phyloP scores from a whole-genome alignment of 2,329 filamentous ascomycete genomes.

The Aschersonia sp. region DNA sequence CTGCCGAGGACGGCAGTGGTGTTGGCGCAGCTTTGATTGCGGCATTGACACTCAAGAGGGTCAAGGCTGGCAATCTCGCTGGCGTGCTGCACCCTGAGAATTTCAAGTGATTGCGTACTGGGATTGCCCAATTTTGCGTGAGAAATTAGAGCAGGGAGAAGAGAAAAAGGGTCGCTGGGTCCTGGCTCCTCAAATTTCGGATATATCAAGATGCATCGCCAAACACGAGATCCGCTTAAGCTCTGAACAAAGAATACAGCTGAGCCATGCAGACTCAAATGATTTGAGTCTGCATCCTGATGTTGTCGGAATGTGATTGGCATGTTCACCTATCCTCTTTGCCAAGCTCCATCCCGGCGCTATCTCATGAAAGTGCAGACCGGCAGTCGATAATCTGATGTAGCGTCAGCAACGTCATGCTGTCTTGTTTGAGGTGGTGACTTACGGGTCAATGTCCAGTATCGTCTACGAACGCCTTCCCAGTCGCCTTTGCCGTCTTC shows the following conservation, averaged over 20 bases:
- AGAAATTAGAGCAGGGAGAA: too few species aligned
- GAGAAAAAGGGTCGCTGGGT: too few species aligned
- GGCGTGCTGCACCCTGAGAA: conserved; percentile 53
- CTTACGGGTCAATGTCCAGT: conserved; percentile 64
- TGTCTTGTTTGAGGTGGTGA: conserved; percentile 15
- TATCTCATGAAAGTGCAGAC: conserved; percentile 60
- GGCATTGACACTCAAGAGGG: conserved; percentile 49
- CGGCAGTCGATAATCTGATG: conserved; percentile 53
- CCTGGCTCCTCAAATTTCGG: too few species aligned
- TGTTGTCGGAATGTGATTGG: too few species aligned
- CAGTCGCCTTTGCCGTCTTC: conserved; percentile 61
- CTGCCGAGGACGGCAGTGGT: conserved; percentile 90
- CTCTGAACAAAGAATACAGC: too few species aligned
- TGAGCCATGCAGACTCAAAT: too few species aligned
- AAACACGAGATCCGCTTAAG: too few species aligned
- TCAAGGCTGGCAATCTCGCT: conserved; percentile 46
- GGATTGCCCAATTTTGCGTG: too few species aligned
- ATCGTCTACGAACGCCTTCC: conserved; percentile 75
- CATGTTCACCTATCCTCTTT: too few species aligned
- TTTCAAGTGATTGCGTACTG: conserved; percentile 21
- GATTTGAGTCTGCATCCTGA: too few species aligned
- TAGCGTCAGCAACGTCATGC: background rate
- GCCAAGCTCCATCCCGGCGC: conserved; percentile 1
- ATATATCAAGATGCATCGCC: too few species aligned
- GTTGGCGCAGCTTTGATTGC: conserved; percentile 96